Evolutionary conservation across 176 grass and related monocot species (phyloP).

Genomic region (Rhynchospora breviuscula): DNA sequence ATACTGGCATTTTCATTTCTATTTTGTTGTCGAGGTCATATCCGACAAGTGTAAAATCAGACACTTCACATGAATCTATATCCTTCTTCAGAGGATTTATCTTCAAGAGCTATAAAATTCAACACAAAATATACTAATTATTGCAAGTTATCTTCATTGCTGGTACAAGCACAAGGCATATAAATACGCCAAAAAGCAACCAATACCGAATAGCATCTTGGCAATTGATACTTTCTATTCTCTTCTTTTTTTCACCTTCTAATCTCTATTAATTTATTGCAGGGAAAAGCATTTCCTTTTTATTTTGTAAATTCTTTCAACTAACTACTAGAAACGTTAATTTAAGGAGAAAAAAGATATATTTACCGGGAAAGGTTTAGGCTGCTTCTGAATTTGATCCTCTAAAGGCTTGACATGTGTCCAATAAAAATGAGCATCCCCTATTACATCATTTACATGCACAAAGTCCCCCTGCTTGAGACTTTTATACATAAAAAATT

Average conservation of each 20-base stretch:
- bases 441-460: conserved; percentile 81
- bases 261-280: background rate
- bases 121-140: background rate
- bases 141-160: background rate
- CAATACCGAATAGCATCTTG: background rate
- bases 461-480: conserved; percentile 78
- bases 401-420: conserved; percentile 75
- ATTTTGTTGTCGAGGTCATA: no score
- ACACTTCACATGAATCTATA: conserved; percentile 55
- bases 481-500: conserved; percentile 27
- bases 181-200: conserved; percentile 9
- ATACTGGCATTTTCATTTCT: no score
- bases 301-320: background rate
- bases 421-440: conserved; percentile 87
- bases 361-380: conserved; percentile 86
- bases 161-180: background rate
- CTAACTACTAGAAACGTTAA: background rate
- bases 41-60: no score
- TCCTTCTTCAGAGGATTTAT: conserved; percentile 69
- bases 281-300: background rate
- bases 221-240: background rate
- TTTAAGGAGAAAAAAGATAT: background rate
- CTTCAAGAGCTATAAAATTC: conserved; percentile 53
- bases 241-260: background rate
- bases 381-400: conserved; percentile 77